Evolutionary conservation across 805 yeast species (phyloP).

Genomic region (Teunomyces stri): DNA sequence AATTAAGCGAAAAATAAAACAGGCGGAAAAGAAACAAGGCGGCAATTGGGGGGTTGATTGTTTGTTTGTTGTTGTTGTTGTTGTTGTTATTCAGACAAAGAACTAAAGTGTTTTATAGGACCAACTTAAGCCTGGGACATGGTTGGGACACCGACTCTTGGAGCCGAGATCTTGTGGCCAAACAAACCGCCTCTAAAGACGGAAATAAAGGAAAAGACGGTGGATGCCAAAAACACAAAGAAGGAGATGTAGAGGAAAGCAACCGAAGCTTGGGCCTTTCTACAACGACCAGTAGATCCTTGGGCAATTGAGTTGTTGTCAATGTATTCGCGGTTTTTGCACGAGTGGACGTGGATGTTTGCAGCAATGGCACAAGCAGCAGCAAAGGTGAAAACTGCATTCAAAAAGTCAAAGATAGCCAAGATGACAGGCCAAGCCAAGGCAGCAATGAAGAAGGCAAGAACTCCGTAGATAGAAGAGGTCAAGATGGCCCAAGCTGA

Average conservation of each 20-base stretch:
- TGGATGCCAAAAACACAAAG: slow-evolving; percentile 67
- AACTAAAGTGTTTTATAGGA: not conserved
- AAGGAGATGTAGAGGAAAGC: slow-evolving; percentile 85
- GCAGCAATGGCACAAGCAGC: slow-evolving; percentile 95
- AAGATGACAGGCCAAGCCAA: slow-evolving; percentile 86
- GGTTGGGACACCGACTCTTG: slow-evolving; percentile 86
- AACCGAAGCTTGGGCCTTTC: slow-evolving; percentile 85
- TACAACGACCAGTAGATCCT: slow-evolving; percentile 82
- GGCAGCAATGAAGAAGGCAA: slow-evolving; percentile 72
- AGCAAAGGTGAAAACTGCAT: slow-evolving; percentile 87
- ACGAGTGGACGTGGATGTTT: slow-evolving; percentile 82
- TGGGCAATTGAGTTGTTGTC: slow-evolving; percentile 66
- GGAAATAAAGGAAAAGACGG: slow-evolving; percentile 57
- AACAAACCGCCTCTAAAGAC: slow-evolving; percentile 51
- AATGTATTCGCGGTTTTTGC: slow-evolving; percentile 66
- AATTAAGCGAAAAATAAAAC: slow-evolving; percentile 1
- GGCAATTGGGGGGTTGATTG: not conserved
- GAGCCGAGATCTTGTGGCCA: slow-evolving; percentile 43
- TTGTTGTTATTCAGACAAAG: not conserved
- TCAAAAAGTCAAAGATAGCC: slow-evolving; percentile 77
- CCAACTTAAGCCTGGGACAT: slow-evolving; percentile 74
- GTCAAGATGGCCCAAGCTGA: slow-evolving; percentile 83
- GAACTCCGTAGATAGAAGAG: slow-evolving; percentile 73
- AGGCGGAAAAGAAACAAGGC: slow-evolving; percentile 1
- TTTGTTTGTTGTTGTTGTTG: not conserved